Evolutionary conservation across 176 grass and related monocot species (phyloP).

Genomic region (Miscanthus lutarioriparius): DNA sequence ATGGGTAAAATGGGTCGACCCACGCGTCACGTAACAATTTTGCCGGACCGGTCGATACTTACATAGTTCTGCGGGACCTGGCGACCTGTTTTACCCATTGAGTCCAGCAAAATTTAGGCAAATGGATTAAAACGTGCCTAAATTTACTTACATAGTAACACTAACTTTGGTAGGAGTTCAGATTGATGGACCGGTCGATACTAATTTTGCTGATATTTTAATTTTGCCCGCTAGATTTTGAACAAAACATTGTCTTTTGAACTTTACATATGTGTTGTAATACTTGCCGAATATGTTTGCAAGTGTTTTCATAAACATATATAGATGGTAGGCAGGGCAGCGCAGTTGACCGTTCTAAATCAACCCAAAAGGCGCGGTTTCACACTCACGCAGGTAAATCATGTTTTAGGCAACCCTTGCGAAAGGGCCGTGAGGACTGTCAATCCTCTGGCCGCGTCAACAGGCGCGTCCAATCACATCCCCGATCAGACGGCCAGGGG

Average conservation of each 20-base stretch:
- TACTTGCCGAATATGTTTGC: not conserved
- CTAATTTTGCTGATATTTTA: too few species aligned
- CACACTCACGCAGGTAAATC: not conserved
- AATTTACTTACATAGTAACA: too few species aligned
- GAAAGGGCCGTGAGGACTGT: not conserved
- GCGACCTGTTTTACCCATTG: too few species aligned
- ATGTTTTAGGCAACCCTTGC: not conserved
- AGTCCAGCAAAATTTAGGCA: too few species aligned
- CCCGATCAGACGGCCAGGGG: not conserved
- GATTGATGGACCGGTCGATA: too few species aligned
- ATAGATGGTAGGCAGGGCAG: not conserved
- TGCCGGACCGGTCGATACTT: too few species aligned
- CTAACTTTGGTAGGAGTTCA: too few species aligned
- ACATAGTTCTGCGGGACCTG: too few species aligned
- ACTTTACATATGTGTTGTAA: not conserved
- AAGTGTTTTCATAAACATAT: not conserved
- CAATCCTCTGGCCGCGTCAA: not conserved
- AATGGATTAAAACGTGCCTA: too few species aligned
- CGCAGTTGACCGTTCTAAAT: not conserved
- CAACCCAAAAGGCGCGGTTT: not conserved
- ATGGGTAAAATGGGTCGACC: too few species aligned
- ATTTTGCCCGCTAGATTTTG: too few species aligned
- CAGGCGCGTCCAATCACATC: not conserved
- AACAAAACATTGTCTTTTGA: not conserved
- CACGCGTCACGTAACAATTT: too few species aligned